Conservation (phyloP, 148 eudicot species). For the Vaccinium myrtillus region DNA sequence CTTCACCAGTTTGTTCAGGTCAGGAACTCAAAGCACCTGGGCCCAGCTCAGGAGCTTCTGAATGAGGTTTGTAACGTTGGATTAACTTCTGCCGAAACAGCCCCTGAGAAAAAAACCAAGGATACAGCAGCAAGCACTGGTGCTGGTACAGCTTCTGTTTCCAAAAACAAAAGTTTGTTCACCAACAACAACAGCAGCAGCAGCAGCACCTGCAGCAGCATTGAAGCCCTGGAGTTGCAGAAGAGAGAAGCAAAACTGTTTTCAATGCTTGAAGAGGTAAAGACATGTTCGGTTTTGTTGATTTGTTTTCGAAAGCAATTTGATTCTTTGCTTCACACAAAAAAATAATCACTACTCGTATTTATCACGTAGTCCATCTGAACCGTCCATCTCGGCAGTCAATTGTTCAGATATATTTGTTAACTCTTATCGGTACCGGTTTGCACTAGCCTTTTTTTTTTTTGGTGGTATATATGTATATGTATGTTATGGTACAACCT, state of each 20-base stretch:
- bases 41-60: slow-evolving; percentile 72
- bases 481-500: background rate
- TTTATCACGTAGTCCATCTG: background rate
- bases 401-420: too few species aligned
- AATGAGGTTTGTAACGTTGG: slow-evolving; percentile 79
- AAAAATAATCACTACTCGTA: background rate
- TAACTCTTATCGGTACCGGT: too few species aligned
- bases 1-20: slow-evolving; percentile 33
- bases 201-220: slow-evolving; percentile 12
- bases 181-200: slow-evolving; percentile 20
- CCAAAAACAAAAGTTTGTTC: slow-evolving; percentile 43
- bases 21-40: slow-evolving; percentile 69
- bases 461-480: background rate
- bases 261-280: slow-evolving; percentile 91
- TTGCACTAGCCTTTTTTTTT: too few species aligned
- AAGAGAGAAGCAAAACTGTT: slow-evolving; percentile 72
- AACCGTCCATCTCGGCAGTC: too few species aligned
- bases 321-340: background rate
- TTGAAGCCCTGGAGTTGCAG: slow-evolving; percentile 73
- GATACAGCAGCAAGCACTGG: slow-evolving; percentile 16
- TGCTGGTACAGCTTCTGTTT: slow-evolving; percentile 10
- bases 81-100: slow-evolving; percentile 32
- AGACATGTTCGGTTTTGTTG: background rate
- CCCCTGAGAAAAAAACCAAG: slow-evolving; percentile 24
- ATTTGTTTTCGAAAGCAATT: background rate